Percentiles rank a stretch among this genome's conserved stretches.
phyloP scores from a whole-genome alignment of 495 filamentous ascomycete genomes.

The Immersiella caudata region DNA sequence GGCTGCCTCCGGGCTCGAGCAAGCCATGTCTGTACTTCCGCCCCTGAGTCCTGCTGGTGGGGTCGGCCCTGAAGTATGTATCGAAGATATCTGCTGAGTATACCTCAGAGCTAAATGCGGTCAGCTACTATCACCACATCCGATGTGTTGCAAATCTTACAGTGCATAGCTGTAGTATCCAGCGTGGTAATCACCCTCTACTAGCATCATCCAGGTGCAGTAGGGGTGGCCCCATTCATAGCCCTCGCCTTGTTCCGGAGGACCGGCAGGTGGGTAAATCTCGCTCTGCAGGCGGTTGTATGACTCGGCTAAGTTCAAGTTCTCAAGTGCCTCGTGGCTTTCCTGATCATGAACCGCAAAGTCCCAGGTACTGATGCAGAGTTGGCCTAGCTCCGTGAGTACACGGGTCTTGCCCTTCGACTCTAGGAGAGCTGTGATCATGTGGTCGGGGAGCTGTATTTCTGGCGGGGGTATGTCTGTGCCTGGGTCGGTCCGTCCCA shows the following conservation, averaged over 20 bases:
- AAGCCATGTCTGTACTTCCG: slow-evolving; percentile 57
- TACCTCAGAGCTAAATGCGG: background rate
- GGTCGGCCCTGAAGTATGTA: slow-evolving; percentile 43
- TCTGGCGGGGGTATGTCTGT: background rate
- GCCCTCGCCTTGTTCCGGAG: background rate
- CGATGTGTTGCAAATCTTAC: background rate
- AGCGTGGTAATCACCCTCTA: background rate
- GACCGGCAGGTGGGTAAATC: background rate
- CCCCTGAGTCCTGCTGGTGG: slow-evolving; percentile 57
- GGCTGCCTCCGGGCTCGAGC: slow-evolving; percentile 58
- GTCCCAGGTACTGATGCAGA: background rate
- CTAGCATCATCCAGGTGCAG: background rate
- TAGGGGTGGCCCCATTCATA: background rate
- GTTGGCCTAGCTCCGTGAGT: slow-evolving; percentile 68
- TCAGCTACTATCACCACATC: background rate
- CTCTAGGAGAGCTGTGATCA: background rate
- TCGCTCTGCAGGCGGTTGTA: background rate
- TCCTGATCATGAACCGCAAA: background rate
- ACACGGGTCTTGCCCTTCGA: slow-evolving; percentile 27
- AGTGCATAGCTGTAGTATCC: slow-evolving; percentile 6
- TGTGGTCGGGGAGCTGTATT: background rate
- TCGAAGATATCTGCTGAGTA: slow-evolving; percentile 6
- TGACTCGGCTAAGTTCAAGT: background rate
- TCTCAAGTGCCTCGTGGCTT: background rate
- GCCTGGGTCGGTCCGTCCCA: background rate